Percentiles rank a stretch among this genome's conserved stretches.
These are phyloP conservation scores for Beauveria caledonica DNA, from an alignment of 2,329 filamentous ascomycete species.

Conservation along the genomic window DNA sequence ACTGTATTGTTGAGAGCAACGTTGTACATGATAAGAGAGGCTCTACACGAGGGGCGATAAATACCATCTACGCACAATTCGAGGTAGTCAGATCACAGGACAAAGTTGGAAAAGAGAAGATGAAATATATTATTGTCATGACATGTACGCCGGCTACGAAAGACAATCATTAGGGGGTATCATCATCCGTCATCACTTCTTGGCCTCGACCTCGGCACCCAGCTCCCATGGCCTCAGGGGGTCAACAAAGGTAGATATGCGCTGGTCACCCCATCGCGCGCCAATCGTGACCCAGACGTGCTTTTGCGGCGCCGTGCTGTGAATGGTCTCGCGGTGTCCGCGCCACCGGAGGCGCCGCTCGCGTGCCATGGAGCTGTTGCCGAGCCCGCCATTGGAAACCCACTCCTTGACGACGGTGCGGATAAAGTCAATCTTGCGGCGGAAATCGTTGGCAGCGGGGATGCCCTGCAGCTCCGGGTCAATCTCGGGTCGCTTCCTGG, in stretches of 20 bases:
- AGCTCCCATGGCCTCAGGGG: constrained; percentile 44
- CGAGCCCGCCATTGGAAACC: constrained; percentile 61
- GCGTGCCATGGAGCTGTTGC: constrained; percentile 53
- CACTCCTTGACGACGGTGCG: constrained; percentile 61
- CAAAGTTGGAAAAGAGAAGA: constrained; percentile 12
- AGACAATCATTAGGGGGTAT: constrained; percentile 4
- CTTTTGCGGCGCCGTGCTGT: constrained; percentile 46
- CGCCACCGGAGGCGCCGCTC: constrained; percentile 49
- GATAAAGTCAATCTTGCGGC: constrained; percentile 67
- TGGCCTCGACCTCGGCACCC: constrained; percentile 45
- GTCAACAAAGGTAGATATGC: constrained; percentile 47
- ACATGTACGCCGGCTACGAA: constrained; percentile 8
- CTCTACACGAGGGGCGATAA: too few species aligned
- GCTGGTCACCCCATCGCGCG: constrained; percentile 51
- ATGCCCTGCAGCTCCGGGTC: constrained; percentile 53
- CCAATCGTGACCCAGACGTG: constrained; percentile 63
- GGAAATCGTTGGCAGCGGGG: constrained; percentile 64
- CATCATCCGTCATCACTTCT: constrained; percentile 2
- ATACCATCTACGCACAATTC: too few species aligned
- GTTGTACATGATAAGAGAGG: too few species aligned
- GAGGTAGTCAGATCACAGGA: too few species aligned
- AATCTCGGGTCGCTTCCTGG: constrained; percentile 52
- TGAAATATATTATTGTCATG: constrained; percentile 12
- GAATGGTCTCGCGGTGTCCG: constrained; percentile 47
- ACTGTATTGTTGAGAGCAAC: too few species aligned